Percentiles rank a stretch among this genome's conserved stretches.
These are phyloP conservation scores for Daldinia caldariorum DNA, from an alignment of 495 filamentous ascomycete species.

Conservation along the genomic window DNA sequence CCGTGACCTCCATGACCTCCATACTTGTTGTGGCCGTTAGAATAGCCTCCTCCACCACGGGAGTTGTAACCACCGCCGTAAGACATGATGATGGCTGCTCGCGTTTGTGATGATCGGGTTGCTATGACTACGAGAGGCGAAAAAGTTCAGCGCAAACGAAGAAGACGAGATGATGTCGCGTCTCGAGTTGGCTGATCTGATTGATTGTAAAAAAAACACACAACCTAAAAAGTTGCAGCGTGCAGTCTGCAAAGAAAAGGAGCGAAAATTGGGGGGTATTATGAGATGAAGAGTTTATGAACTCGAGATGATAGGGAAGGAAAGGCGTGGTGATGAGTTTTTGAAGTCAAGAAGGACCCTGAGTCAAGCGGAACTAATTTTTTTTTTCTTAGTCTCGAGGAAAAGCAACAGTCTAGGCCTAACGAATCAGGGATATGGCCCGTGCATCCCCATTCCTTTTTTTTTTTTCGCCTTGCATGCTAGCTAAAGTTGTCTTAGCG, in stretches of 20 bases:
- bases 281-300: conserved; percentile 23
- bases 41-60: conserved; percentile 55
- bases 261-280: conserved; percentile 38
- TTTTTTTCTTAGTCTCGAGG: conserved; percentile 37
- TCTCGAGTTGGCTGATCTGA: conserved; percentile 32
- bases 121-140: conserved; percentile 2
- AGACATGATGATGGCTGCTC: conserved; percentile 68
- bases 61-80: conserved; percentile 74
- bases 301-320: conserved; percentile 27
- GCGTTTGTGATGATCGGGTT: conserved; percentile 3
- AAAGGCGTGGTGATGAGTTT: conserved; percentile 38
- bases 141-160: conserved; percentile 42
- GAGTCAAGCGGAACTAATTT: conserved; percentile 32
- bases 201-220: conserved; percentile 43
- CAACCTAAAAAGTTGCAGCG: conserved; percentile 13
- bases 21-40: conserved; percentile 58
- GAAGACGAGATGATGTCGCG: conserved; percentile 5
- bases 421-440: conserved; percentile 21
- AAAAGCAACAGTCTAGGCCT: conserved; percentile 34
- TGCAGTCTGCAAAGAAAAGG: conserved; percentile 41
- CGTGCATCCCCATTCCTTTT: conserved; percentile 4
- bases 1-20: conserved; percentile 41
- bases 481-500: not conserved
- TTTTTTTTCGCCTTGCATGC: conserved; percentile 24
- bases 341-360: conserved; percentile 33